Conservation (phyloP, 495 filamentous ascomycete species). For the Penicillium goetzii region DNA sequence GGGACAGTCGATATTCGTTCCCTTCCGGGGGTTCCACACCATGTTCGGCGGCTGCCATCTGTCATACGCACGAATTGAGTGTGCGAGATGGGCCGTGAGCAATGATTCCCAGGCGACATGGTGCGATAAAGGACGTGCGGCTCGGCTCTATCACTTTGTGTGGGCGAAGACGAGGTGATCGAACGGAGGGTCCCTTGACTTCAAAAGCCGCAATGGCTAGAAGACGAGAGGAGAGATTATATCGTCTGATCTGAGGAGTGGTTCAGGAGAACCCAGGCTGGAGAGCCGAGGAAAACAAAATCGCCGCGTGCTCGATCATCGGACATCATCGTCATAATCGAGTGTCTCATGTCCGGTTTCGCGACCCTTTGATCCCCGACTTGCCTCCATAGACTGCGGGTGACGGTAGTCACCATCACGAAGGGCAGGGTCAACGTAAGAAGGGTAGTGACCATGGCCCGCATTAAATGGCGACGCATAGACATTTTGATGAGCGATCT, state of each 20-base stretch:
- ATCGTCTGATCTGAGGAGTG: not conserved
- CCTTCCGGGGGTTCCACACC: not conserved
- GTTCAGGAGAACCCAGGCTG: not conserved
- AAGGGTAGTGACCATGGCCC: constrained; percentile 27
- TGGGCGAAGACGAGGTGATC: not conserved
- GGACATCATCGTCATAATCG: constrained; percentile 6
- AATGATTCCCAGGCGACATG: not conserved
- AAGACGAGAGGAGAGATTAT: not conserved
- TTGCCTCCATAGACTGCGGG: constrained; percentile 23
- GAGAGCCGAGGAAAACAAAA: not conserved
- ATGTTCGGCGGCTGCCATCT: not conserved
- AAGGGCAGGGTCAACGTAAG: constrained; percentile 32
- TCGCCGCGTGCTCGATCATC: not conserved
- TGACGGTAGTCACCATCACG: constrained; percentile 26
- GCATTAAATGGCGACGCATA: constrained; percentile 24
- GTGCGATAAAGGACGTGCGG: not conserved
- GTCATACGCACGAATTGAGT: not conserved
- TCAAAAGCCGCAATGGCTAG: not conserved
- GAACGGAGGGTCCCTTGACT: not conserved
- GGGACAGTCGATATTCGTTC: not conserved
- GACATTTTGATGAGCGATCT: constrained; percentile 36
- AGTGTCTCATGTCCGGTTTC: constrained; percentile 24
- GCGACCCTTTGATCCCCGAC: constrained; percentile 24
- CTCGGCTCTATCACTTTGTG: not conserved
- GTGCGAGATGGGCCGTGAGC: not conserved